Base-by-base conservation (phyloP, 441 rosid species). In the Oxalis stricta region DNA sequence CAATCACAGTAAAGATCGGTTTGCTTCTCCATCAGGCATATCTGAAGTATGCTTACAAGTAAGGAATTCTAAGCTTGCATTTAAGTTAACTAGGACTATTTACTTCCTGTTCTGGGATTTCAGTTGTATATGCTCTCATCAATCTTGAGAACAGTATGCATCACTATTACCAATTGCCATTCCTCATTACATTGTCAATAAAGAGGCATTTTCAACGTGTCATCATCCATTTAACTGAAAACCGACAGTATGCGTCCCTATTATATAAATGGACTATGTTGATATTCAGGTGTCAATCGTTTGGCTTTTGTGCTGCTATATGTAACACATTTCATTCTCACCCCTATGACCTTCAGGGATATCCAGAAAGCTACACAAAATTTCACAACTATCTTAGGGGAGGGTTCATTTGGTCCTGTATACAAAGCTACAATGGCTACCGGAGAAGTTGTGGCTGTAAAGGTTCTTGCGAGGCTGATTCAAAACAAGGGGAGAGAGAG, bases 361-460 rank as follows among this genome's bases (percentile, higher is more conserved):
- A 67, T 86, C 44, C 94, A 84, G 72, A 92, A 92, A 73, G 94
- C 94, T 36, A 86, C 99, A 28, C 73, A 79, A 41, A 81, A 70
- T 62, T 92, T 86, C 55, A 86, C 94, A 5, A 82, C 91, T n/a
- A 53, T 74, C 38, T 37, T 92, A 45, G 99, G 99, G 38, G 72
- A 86, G 70, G 99, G 96, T 42, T 77, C 99, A 44, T 86, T 82
- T 61, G 99, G 96, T 58, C 91, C 84, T 20, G 96, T 92, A 15
- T 86, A 84, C 62, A 86, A 76, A 71, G 95, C 94, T 17, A 48
- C 55, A 31, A 52, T 86, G 77, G 69, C 77, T 29, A 44, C 64
- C 16, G 89, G 83, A 48, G 91, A 59, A 39, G 65, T 63, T 22
- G 76, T 74, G 5, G 99, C 99, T 11, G 88, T 77, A 13, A 92